Conservation (phyloP, 768 basidiomycete genomes). For the Lentinula raphanica region DNA sequence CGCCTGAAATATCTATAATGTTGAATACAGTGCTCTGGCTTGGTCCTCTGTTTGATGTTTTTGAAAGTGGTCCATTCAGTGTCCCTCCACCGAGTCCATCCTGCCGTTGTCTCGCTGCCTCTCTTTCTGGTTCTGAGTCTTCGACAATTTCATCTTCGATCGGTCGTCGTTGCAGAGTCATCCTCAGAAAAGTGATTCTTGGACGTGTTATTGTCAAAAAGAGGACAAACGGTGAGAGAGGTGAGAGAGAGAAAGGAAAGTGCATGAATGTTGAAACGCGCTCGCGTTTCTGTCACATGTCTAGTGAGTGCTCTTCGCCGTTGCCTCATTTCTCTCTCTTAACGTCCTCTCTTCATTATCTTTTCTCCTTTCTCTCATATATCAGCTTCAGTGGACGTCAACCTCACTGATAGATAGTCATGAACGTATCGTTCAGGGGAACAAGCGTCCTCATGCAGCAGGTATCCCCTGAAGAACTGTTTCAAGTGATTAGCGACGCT, state of each 20-base stretch:
- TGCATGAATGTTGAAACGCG: not conserved
- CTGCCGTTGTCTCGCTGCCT: slow-evolving; percentile 19
- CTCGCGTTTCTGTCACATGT: not conserved
- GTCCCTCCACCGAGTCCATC: not conserved
- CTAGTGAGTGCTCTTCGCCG: too few relatives aligned
- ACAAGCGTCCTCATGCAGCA: slow-evolving; percentile 34
- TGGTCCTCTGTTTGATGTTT: not conserved
- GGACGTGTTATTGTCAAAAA: not conserved
- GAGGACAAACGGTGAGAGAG: not conserved
- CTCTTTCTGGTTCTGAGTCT: slow-evolving; percentile 71
- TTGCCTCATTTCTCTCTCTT: not conserved
- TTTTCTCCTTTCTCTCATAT: not conserved
- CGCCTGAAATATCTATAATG: slow-evolving; percentile 1
- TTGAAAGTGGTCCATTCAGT: too few relatives aligned
- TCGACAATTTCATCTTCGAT: slow-evolving; percentile 40
- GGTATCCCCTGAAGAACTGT: slow-evolving; percentile 60
- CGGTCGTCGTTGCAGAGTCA: not conserved
- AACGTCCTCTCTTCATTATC: not conserved
- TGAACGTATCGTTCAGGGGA: slow-evolving; percentile 21
- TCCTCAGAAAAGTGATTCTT: not conserved
- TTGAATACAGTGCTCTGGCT: too few relatives aligned
- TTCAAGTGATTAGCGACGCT: slow-evolving; percentile 60
- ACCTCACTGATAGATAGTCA: not conserved
- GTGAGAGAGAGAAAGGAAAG: not conserved
- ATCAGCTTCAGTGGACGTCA: not conserved